Evolutionary conservation across 108 stramenopile species (phyloP).

Genomic region (Skeletonema tropicum): DNA sequence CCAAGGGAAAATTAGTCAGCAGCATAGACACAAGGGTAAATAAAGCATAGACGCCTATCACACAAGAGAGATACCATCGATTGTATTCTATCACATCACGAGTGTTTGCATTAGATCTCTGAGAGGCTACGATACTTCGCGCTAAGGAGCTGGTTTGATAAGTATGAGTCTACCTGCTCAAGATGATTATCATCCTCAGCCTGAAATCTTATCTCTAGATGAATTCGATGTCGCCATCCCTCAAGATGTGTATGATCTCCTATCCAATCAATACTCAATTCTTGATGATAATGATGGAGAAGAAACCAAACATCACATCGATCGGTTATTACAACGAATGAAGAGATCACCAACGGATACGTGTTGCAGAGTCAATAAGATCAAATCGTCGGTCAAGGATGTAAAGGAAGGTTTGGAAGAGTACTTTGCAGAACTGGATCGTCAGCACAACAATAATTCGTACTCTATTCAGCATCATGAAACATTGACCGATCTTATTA

Average conservation of each 20-base stretch:
- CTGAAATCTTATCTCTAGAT: slow-evolving; percentile 29
- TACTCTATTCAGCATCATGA: slow-evolving; percentile 24
- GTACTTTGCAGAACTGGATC: slow-evolving; percentile 6
- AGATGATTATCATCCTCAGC: neutral
- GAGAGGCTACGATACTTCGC: neutral
- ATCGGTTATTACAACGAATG: slow-evolving; percentile 51
- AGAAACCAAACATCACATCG: slow-evolving; percentile 28
- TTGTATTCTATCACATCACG: no score
- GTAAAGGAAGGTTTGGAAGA: slow-evolving; percentile 40
- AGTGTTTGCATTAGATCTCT: neutral
- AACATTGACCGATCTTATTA: slow-evolving; percentile 18
- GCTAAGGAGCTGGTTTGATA: neutral
- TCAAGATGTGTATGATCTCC: slow-evolving; percentile 32
- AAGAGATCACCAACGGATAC: slow-evolving; percentile 56
- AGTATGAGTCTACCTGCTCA: neutral
- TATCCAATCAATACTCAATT: slow-evolving; percentile 15
- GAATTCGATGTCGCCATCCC: slow-evolving; percentile 25
- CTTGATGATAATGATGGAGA: neutral
- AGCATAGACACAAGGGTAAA: no score
- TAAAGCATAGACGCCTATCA: no score
- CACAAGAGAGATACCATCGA: no score
- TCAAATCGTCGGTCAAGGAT: slow-evolving; percentile 41
- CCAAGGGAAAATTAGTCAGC: no score
- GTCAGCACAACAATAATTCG: neutral
- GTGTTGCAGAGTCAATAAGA: slow-evolving; percentile 61